Base-by-base conservation (phyloP, 2,329 filamentous ascomycete genomes). In the Penicillium corylophilum region DNA sequence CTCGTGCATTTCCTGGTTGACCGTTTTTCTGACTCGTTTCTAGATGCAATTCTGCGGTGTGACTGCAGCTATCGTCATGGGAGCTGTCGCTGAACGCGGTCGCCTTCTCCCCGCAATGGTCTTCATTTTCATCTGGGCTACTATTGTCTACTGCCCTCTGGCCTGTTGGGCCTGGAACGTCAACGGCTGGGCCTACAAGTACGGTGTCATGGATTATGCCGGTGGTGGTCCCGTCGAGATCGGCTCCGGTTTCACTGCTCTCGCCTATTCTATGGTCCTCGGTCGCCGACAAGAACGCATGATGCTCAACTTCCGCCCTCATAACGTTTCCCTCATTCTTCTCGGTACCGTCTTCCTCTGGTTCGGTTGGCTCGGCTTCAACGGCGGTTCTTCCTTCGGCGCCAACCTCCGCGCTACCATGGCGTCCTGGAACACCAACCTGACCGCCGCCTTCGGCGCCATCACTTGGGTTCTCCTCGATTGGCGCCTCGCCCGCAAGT, bases 361-460 rank as follows among this genome's bases (percentile, higher is more conserved):
- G 92, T 97, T 97, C 67, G 94, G 94, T 67, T 99, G 94, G 94
- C 81, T 99, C 59, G 94, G 92, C 49, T 99, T 99, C 84, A 99
- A 99, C 80, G 94, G 93, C 65, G 94, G 94, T 59, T 96, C 92
- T 22, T 79, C 93, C 35, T 96, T 96, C 63, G 92, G 93, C 63
- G 90, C 92, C 61, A 96, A 96, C 78, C 82, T 97, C 48, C 89
- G 94, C 61, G 94, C 94, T 49, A 87, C 88, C 60, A 95, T 96
- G 86, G 93, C 94, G 49, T 96, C 90, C 84, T 99, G 92, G 93
- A 97, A 97, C 82, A 90, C 89, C 53, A 96, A 94, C 78, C 72
- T 96, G 67, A 94, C 90, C 44, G 93, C 90, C 71, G 90, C 91
- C 79, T 95, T 96, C 66, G 93, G 85, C 36, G 88, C 90, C 59